phyloP scores from a whole-genome alignment of 495 filamentous ascomycete genomes.

The Aspergillus steynii region DNA sequence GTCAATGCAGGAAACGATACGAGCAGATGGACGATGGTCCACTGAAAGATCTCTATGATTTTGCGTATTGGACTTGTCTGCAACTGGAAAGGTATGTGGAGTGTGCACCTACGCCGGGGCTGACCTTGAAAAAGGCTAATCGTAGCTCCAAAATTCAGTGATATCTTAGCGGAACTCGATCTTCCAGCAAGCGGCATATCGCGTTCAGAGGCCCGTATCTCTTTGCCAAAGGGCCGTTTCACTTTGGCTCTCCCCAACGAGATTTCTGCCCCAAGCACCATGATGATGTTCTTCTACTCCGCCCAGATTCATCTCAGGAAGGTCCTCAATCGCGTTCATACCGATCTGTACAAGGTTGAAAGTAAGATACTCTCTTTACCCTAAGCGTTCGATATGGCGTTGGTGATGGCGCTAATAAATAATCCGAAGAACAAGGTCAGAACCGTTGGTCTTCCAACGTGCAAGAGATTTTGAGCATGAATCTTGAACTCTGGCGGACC shows the following conservation, averaged over 20 bases:
- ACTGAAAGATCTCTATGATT: conserved; percentile 57
- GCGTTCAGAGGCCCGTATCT: conserved; percentile 66
- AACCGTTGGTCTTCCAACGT: conserved; percentile 34
- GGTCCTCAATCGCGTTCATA: conserved; percentile 80
- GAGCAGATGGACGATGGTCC: conserved; percentile 27
- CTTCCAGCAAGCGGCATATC: conserved; percentile 79
- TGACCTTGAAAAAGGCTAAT: conserved; percentile 2
- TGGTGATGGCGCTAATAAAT: conserved; percentile 6
- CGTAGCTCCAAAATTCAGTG: conserved; percentile 49
- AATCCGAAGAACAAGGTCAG: conserved; percentile 26
- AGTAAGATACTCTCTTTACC: conserved; percentile 26
- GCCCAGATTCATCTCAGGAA: conserved; percentile 86
- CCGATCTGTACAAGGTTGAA: conserved; percentile 70
- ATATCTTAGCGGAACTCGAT: conserved; percentile 88
- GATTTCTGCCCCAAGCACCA: conserved; percentile 31
- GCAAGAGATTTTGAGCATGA: conserved; percentile 42
- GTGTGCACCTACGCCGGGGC: background rate
- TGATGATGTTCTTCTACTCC: conserved; percentile 76
- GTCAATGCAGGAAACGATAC: conserved; percentile 34
- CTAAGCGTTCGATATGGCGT: background rate
- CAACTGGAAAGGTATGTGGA: conserved; percentile 80
- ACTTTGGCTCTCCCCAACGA: conserved; percentile 36
- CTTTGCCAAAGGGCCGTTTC: conserved; percentile 53
- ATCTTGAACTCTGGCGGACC: conserved; percentile 51
- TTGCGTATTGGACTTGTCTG: conserved; percentile 92